Conservation (phyloP, 768 basidiomycete genomes). For the Podaxis sp. region DNA sequence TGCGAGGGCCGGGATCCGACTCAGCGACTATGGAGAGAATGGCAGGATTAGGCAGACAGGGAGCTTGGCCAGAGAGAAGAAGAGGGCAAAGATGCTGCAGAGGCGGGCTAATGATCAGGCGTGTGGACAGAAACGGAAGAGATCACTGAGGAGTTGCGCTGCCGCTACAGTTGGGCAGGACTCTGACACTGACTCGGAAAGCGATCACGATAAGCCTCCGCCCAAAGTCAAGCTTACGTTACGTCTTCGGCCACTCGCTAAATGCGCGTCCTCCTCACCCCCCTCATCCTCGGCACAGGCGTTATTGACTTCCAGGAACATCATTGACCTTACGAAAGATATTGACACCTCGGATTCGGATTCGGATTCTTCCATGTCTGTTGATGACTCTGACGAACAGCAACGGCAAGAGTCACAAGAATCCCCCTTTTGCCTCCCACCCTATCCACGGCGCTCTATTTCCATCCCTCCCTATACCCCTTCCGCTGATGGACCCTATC, state of each 20-base stretch:
- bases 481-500: slow-evolving; percentile 36
- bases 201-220: slow-evolving; percentile 43
- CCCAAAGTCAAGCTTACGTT: slow-evolving; percentile 74
- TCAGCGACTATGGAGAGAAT: slow-evolving; percentile 64
- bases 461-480: slow-evolving; percentile 59
- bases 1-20: slow-evolving; percentile 66
- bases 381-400: slow-evolving; percentile 42
- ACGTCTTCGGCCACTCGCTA: slow-evolving; percentile 44
- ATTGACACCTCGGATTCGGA: slow-evolving; percentile 33
- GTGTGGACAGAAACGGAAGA: slow-evolving; percentile 46
- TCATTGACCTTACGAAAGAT: slow-evolving; percentile 44
- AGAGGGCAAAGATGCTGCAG: slow-evolving; percentile 24
- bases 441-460: slow-evolving; percentile 57
- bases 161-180: slow-evolving; percentile 20
- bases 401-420: slow-evolving; percentile 30
- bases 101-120: slow-evolving; percentile 23
- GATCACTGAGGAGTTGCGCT: slow-evolving; percentile 37
- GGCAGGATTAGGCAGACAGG: slow-evolving; percentile 31
- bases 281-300: slow-evolving; percentile 6
- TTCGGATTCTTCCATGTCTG: slow-evolving; percentile 43
- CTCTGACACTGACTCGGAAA: slow-evolving; percentile 34
- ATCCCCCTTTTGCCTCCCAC: slow-evolving; percentile 50
- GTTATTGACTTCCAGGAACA: slow-evolving; percentile 12
- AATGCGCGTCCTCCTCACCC: slow-evolving; percentile 16
- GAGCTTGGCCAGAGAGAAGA: slow-evolving; percentile 27